These are phyloP conservation scores for Hygrophoropsis aurantiaca DNA, from an alignment of 768 basidiomycete species.

Conservation along the genomic window DNA sequence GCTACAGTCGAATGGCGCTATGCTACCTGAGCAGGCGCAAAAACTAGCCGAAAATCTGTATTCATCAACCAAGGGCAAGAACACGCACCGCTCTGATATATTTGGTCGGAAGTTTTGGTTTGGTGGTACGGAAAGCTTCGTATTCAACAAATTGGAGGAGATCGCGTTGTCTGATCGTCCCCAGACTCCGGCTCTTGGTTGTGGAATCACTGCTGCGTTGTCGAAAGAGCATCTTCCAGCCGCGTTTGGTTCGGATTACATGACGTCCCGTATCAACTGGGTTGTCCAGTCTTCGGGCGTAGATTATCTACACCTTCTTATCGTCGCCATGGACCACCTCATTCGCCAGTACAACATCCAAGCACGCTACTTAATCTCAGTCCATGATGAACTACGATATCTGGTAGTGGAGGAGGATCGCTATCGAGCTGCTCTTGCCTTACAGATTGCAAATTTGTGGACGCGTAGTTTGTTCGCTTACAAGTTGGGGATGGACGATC, in stretches of 20 bases:
- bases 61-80: slow-evolving; percentile 89
- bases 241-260: slow-evolving; percentile 81
- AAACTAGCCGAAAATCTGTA: slow-evolving; percentile 84
- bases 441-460: slow-evolving; percentile 97
- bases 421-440: slow-evolving; percentile 86
- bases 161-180: slow-evolving; percentile 87
- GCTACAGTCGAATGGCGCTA: slow-evolving; percentile 77
- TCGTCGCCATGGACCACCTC: slow-evolving; percentile 92
- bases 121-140: slow-evolving; percentile 92
- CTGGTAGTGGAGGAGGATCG: slow-evolving; percentile 86
- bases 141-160: slow-evolving; percentile 97
- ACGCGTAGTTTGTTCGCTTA: slow-evolving; percentile 89
- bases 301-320: slow-evolving; percentile 95
- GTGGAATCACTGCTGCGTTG: slow-evolving; percentile 92
- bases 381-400: slow-evolving; percentile 96
- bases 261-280: slow-evolving; percentile 98
- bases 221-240: slow-evolving; percentile 84
- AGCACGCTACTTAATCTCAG: slow-evolving; percentile 93
- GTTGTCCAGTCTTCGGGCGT: slow-evolving; percentile 98
- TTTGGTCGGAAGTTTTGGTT: slow-evolving; percentile 92
- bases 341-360: slow-evolving; percentile 77
- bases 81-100: slow-evolving; percentile 71
- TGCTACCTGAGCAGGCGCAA: slow-evolving; percentile 78
- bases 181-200: slow-evolving; percentile 90
- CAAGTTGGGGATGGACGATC: slow-evolving; percentile 92